phyloP scores from a whole-genome alignment of 371 early-diverging fungal species.

The Chytridium lagenaria region DNA sequence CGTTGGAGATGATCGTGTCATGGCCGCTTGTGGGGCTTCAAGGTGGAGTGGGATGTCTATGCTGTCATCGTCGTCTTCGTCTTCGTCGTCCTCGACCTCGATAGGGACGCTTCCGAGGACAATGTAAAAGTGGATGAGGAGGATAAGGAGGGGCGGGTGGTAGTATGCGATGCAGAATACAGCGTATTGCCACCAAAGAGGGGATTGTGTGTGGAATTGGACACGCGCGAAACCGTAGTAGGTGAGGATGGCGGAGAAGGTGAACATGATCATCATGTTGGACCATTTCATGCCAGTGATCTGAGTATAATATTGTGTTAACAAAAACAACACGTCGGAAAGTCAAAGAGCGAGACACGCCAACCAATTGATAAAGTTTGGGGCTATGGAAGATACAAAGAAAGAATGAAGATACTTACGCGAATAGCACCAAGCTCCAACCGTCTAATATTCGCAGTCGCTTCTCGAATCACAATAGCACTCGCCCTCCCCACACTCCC shows the following conservation, averaged over 20 bases:
- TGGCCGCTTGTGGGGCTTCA: not conserved
- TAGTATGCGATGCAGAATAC: not conserved
- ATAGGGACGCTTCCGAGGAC: not conserved
- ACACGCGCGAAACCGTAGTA: not conserved
- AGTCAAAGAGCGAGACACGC: no score
- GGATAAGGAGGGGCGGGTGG: not conserved
- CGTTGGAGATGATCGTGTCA: not conserved
- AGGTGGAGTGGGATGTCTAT: not conserved
- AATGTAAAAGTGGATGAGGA: not conserved
- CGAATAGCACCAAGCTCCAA: constrained; percentile 3
- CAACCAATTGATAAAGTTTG: no score
- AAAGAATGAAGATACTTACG: not conserved
- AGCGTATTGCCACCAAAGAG: constrained; percentile 1
- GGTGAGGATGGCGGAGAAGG: not conserved
- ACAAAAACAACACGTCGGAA: no score
- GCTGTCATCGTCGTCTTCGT: not conserved
- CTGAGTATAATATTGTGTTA: no score
- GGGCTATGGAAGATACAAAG: constrained; percentile 6
- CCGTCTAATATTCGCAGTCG: constrained; percentile 6
- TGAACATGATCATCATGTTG: constrained; percentile 6
- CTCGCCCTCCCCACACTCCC: not conserved
- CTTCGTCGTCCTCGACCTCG: constrained; percentile 1
- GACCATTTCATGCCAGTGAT: constrained; percentile 7
- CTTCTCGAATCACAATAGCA: not conserved
- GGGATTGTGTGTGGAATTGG: not conserved